phyloP scores from a whole-genome alignment of 108 stramenopile species.

The Skeletonema marinoi region DNA sequence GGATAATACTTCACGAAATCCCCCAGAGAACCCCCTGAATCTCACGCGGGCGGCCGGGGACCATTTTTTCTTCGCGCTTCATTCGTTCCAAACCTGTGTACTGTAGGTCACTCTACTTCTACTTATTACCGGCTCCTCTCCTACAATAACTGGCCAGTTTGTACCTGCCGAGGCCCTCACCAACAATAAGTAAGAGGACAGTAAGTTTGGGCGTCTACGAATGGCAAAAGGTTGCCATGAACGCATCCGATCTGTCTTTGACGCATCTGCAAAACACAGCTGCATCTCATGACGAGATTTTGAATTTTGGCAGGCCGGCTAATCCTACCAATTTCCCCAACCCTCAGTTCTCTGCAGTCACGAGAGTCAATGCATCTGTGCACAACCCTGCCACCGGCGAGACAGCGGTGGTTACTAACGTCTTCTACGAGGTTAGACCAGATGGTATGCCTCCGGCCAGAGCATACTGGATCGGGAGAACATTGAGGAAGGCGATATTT shows the following conservation, averaged over 20 bases:
- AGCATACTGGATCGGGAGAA: slow-evolving; percentile 80
- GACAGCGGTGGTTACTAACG: slow-evolving; percentile 60
- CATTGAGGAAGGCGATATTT: slow-evolving; percentile 81
- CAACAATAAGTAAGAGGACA: no score
- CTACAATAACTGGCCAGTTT: no score
- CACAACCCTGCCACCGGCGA: slow-evolving; percentile 65
- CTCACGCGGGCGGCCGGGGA: no score
- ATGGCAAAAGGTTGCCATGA: not conserved
- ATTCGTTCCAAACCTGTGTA: no score
- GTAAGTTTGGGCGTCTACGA: not conserved
- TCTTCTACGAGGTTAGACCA: slow-evolving; percentile 64
- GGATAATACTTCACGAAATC: no score
- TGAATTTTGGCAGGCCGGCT: slow-evolving; percentile 4
- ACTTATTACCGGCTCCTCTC: no score
- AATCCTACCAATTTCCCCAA: slow-evolving; percentile 13
- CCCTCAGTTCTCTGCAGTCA: slow-evolving; percentile 5
- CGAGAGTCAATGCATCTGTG: slow-evolving; percentile 64
- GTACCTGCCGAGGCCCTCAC: no score
- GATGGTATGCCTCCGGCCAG: slow-evolving; percentile 62
- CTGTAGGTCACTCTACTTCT: no score
- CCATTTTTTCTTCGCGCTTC: no score
- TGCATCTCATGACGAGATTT: slow-evolving; percentile 12
- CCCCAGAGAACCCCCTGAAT: no score
- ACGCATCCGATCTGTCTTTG: not conserved
- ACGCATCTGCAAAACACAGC: slow-evolving; percentile 4